These are phyloP conservation scores for Rosa rugosa DNA, from an alignment of 306 rosid species.

Conservation along the genomic window DNA sequence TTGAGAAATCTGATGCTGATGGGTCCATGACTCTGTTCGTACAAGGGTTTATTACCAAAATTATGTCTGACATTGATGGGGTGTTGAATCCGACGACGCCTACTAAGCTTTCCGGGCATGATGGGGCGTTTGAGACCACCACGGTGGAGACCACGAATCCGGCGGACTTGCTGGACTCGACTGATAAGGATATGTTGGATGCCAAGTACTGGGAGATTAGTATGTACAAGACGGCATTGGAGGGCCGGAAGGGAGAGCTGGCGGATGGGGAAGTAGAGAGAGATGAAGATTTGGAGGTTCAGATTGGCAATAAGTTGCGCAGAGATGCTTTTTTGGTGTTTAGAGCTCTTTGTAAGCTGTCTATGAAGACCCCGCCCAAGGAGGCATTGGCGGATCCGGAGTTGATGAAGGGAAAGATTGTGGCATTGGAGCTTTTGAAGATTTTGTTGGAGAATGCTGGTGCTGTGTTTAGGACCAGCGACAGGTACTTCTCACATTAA, in stretches of 20 bases:
- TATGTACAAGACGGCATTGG: slow-evolving; percentile 98
- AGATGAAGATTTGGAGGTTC: slow-evolving; percentile 98
- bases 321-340: slow-evolving; percentile 96
- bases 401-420: slow-evolving; percentile 95
- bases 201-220: slow-evolving; percentile 99
- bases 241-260: slow-evolving; percentile 90
- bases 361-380: slow-evolving; percentile 96
- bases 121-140: slow-evolving; percentile 94
- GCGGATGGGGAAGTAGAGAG: slow-evolving; percentile 89
- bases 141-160: slow-evolving; percentile 95
- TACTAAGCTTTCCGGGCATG: slow-evolving; percentile 65
- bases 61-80: slow-evolving; percentile 97
- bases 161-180: slow-evolving; percentile 92
- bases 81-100: slow-evolving; percentile 79
- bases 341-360: slow-evolving; percentile 92
- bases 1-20: slow-evolving; percentile 72
- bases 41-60: slow-evolving; percentile 93
- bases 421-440: slow-evolving; percentile 91
- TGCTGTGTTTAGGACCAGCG: slow-evolving; percentile 97
- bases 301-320: slow-evolving; percentile 93
- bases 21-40: slow-evolving; percentile 80
- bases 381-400: slow-evolving; percentile 85
- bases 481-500: slow-evolving; percentile 55
- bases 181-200: slow-evolving; percentile 98
- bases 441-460: slow-evolving; percentile 98